Evolutionary conservation across 768 basidiomycete genomes (phyloP).

Genomic region (Gloeophyllum trabeum): DNA sequence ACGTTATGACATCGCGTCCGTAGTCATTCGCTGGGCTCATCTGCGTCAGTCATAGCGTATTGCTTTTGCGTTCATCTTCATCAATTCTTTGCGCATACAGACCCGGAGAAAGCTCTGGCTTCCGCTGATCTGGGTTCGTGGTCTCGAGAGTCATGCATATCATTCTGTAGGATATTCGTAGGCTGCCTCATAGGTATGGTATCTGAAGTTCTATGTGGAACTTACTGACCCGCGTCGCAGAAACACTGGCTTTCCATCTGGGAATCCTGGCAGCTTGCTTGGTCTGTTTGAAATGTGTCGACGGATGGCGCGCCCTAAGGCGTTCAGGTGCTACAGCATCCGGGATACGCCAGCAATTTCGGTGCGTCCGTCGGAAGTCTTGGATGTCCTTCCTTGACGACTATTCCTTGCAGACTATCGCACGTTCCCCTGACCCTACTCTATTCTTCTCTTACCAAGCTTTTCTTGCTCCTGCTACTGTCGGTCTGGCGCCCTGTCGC

Average conservation of each 20-base stretch:
- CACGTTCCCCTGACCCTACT: conserved; percentile 70
- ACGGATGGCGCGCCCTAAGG: too few species aligned
- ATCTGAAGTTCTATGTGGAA: background rate
- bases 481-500: conserved; percentile 65
- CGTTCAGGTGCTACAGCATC: conserved; percentile 19
- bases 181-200: conserved; percentile 53
- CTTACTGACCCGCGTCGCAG: conserved; percentile 23
- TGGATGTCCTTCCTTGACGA: conserved; percentile 1
- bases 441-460: conserved; percentile 77
- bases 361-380: conserved; percentile 21
- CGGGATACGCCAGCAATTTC: conserved; percentile 53
- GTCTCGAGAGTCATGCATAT: conserved; percentile 35
- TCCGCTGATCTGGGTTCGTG: conserved; percentile 22
- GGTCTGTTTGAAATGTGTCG: too few species aligned
- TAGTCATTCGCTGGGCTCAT: conserved; percentile 75
- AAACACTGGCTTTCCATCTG: conserved; percentile 65
- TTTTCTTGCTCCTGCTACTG: conserved; percentile 73
- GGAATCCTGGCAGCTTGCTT: conserved; percentile 49
- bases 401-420: conserved; percentile 37
- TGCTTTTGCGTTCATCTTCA: background rate
- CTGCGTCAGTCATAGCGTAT: conserved; percentile 30
- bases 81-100: conserved; percentile 1
- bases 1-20: background rate
- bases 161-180: conserved; percentile 47
- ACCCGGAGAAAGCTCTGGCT: conserved; percentile 6